These are phyloP conservation scores for Acanthamoeba triangularis DNA, from an alignment of 208 protist species.

Conservation along the genomic window DNA sequence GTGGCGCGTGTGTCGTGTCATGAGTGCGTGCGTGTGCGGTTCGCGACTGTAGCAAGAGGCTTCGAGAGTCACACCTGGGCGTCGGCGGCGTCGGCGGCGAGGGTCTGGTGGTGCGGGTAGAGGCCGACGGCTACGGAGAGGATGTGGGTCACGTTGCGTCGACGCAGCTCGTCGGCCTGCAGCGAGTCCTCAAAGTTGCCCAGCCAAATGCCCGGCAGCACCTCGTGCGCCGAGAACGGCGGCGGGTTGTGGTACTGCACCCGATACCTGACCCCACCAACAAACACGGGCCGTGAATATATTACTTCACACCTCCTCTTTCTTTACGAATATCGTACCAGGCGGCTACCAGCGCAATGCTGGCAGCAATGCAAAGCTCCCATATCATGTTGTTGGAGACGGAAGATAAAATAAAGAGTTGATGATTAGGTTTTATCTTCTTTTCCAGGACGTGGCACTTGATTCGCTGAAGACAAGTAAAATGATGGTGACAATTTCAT, in stretches of 20 bases:
- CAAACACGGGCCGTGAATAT: too few species aligned
- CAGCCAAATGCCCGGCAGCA: conserved; percentile 21
- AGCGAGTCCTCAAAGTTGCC: conserved; percentile 58
- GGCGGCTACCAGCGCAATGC: too few species aligned
- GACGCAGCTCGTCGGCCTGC: conserved; percentile 16
- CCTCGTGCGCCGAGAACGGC: conserved; percentile 13
- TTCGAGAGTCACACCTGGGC: not conserved
- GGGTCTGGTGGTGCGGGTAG: conserved; percentile 2
- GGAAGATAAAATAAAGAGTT: too few species aligned
- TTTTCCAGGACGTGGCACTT: too few species aligned
- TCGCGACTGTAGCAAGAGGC: not conserved
- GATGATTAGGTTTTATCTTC: too few species aligned
- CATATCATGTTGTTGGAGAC: too few species aligned
- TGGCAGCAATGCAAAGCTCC: too few species aligned
- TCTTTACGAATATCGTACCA: too few species aligned
- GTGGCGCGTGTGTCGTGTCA: too few species aligned
- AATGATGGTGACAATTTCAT: too few species aligned
- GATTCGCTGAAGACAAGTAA: too few species aligned
- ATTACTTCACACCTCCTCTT: too few species aligned
- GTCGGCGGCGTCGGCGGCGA: not conserved
- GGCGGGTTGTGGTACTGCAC: conserved; percentile 19
- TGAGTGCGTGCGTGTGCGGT: not conserved
- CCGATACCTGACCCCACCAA: not conserved
- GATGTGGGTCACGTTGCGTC: conserved; percentile 7
- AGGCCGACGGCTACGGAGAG: not conserved